Evolutionary conservation across 352 stramenopile species (phyloP).

Genomic region (Globisporangium apiculatum): DNA sequence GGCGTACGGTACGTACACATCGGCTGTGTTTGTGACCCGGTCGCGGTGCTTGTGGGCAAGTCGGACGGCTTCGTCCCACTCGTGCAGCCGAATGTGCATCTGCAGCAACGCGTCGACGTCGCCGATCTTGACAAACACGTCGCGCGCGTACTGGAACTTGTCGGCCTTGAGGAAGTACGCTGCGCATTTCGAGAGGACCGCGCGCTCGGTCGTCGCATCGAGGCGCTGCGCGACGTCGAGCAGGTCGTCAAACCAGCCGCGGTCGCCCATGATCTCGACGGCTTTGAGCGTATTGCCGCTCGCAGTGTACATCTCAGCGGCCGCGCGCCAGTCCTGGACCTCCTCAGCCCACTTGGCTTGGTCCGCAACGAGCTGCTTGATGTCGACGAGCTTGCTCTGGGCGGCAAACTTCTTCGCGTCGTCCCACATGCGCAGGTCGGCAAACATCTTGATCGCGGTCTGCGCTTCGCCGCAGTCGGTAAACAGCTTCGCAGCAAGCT

Average conservation of each 20-base stretch:
- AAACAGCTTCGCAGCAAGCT: constrained; percentile 88
- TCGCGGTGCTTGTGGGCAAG: constrained; percentile 80
- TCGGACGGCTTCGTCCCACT: constrained; percentile 91
- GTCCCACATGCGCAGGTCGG: constrained; percentile 91
- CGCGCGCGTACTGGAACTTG: constrained; percentile 68
- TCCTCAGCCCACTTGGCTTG: constrained; percentile 93
- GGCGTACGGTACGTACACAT: constrained; percentile 91
- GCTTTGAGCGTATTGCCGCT: constrained; percentile 79
- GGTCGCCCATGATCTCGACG: constrained; percentile 82
- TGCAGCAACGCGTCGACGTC: constrained; percentile 83
- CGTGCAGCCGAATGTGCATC: constrained; percentile 86
- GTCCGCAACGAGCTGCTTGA: constrained; percentile 82
- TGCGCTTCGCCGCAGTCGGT: constrained; percentile 71
- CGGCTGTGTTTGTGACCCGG: constrained; percentile 74
- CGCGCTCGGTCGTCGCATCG: constrained; percentile 28
- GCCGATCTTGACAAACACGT: constrained; percentile 77
- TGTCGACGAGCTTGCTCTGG: constrained; percentile 72
- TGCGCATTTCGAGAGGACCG: constrained; percentile 50
- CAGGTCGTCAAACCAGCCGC: constrained; percentile 84
- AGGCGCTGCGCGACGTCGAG: constrained; percentile 65
- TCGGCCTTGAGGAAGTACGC: constrained; percentile 63
- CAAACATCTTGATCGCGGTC: constrained; percentile 91
- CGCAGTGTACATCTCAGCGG: constrained; percentile 89
- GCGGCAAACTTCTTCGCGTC: constrained; percentile 90
- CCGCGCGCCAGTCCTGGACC: constrained; percentile 87